These are phyloP conservation scores for Apophysomyces variabilis DNA, from an alignment of 371 early-diverging fungal genomes.

Conservation along the genomic window DNA sequence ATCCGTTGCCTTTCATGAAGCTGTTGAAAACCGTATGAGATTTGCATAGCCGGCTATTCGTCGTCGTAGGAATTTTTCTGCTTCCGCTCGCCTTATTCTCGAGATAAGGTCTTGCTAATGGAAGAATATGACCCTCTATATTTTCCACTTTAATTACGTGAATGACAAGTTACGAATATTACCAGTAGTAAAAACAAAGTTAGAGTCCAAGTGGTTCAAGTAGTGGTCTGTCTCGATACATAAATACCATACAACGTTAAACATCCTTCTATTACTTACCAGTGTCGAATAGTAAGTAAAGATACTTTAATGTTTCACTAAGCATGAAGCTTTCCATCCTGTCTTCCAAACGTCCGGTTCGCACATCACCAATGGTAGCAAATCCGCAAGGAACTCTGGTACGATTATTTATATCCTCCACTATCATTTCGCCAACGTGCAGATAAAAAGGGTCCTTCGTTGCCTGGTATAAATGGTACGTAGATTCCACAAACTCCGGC, in stretches of 20 bases:
- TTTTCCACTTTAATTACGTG: not conserved
- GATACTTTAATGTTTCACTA: slow-evolving; percentile 95
- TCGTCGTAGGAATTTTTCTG: not conserved
- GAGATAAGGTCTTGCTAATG: slow-evolving; percentile 33
- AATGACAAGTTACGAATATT: slow-evolving; percentile 3
- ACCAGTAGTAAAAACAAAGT: slow-evolving; percentile 88
- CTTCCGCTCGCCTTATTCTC: not conserved
- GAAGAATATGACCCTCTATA: slow-evolving; percentile 80
- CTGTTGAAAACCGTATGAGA: not conserved
- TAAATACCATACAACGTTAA: slow-evolving; percentile 16
- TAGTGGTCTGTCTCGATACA: slow-evolving; percentile 45
- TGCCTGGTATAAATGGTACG: slow-evolving; percentile 89
- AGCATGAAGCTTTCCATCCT: slow-evolving; percentile 95
- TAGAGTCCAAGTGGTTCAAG: slow-evolving; percentile 70
- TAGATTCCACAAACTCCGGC: slow-evolving; percentile 95
- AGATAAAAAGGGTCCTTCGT: slow-evolving; percentile 92
- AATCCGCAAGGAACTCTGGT: slow-evolving; percentile 86
- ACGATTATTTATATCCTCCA: slow-evolving; percentile 76
- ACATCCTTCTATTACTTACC: slow-evolving; percentile 29
- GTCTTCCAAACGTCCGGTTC: slow-evolving; percentile 69
- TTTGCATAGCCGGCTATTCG: not conserved
- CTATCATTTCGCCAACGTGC: slow-evolving; percentile 85
- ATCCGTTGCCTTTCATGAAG: slow-evolving; percentile 12
- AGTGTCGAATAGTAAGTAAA: slow-evolving; percentile 86
- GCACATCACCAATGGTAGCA: slow-evolving; percentile 75